Evolutionary conservation across 176 grass and related monocot genomes (phyloP), one percentile per base, ranked within the genome.

Genomic region (Oryza coarctata): DNA sequence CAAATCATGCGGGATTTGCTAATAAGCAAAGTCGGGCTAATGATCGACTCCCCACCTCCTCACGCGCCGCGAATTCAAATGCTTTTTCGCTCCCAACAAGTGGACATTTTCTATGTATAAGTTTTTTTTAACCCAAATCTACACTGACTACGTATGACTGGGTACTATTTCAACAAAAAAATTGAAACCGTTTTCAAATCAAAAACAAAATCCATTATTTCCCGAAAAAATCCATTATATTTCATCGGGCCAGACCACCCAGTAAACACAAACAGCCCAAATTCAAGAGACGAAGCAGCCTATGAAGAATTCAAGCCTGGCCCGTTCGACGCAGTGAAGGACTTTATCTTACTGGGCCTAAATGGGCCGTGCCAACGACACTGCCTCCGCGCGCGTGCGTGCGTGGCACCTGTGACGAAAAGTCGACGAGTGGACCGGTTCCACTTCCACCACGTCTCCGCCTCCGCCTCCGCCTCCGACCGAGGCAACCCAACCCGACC

Each of bases 401-500:
- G 35, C 18, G 49, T 8, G 17, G 15, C 6, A 58, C 52, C 52
- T 9, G 20, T 33, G 32, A 4, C n/a, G 55, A 60, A 63, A 76
- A 23, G 62, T 81, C 63, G 22, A 81, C 40, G 61, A 52, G 29
- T 55, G 14, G 78, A 87, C 79, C 73, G 43, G 2, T 82, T 87
- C 77, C 63, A 75, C 66, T 82, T 87, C 77, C 63, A 75, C 66
- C 79, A 77, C 39, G n/a, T 6, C 4, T 36, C 32, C 4, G 9
- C 34, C 29, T 70, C 78, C 50, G n/a, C 10, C 4, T 36, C 32
- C 4, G 9, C 34, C 29, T 70, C 78, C 50, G 72, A 82, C 67
- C 82, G 65, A 76, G 73, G 66, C 65, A 75, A 80, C 43, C 77
- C 63, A 68, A 36, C n/a, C 62, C 52, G 13, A 23, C n/a, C 70